Percentiles rank a stretch among this genome's conserved stretches.
Conservation (phyloP, 192 early-diverging fungal species). For the Entophlyctis luteolus region DNA sequence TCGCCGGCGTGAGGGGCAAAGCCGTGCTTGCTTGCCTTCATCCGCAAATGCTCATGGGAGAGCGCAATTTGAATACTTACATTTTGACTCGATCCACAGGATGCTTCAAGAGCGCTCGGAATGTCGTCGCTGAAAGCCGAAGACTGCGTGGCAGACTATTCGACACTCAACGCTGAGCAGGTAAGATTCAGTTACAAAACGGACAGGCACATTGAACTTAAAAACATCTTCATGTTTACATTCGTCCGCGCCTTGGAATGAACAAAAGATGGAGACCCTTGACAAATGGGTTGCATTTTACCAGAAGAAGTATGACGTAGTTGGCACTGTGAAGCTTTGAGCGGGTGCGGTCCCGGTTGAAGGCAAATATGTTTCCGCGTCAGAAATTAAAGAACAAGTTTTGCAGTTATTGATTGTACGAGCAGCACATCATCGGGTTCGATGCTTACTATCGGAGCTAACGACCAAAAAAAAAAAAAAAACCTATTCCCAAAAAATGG, state of each 20-base stretch:
- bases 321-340: constrained; percentile 65
- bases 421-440: too few relatives aligned
- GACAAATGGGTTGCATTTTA: constrained; percentile 71
- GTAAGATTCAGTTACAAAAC: constrained; percentile 23
- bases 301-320: constrained; percentile 68
- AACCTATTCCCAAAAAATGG: too few relatives aligned
- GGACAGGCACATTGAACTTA: background rate
- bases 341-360: too few relatives aligned
- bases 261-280: constrained; percentile 59
- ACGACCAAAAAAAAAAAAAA: too few relatives aligned
- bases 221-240: background rate
- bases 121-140: constrained; percentile 40
- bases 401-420: too few relatives aligned
- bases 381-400: too few relatives aligned
- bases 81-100: background rate
- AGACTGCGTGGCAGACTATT: constrained; percentile 71
- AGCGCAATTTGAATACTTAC: too few relatives aligned
- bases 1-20: too few relatives aligned
- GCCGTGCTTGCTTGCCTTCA: too few relatives aligned
- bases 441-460: too few relatives aligned
- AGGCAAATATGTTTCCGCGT: too few relatives aligned
- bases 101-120: constrained; percentile 35
- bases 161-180: constrained; percentile 63
- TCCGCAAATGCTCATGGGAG: too few relatives aligned
- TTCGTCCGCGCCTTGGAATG: background rate